Base-by-base conservation (phyloP, 495 filamentous ascomycete species). In the Daldinia grandis region DNA sequence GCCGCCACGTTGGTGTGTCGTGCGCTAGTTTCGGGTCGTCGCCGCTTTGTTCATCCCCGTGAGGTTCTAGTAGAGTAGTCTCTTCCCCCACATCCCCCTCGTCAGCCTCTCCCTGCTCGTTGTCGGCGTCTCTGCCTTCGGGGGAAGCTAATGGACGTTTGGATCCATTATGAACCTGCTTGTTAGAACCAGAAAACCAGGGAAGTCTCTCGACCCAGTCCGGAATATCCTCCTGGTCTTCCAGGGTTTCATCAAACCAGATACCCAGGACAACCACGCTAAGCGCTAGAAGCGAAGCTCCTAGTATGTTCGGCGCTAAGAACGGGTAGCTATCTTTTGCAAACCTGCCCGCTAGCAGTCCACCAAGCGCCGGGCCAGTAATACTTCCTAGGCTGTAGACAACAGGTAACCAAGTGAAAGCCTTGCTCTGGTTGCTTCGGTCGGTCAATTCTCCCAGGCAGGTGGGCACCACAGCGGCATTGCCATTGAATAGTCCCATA, bases 381-480 rank as follows among this genome's bases (percentile, higher is more conserved):
- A 99, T 96, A 35, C 91, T 93, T 15, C 95, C 95, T 58, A 99
- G 81, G 21, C 94, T 93, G 78, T 99, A 98, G 3, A 99, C 87
- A 40, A 97, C 90, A 0, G 95, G 95, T 15, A 99, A 86, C 81
- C 95, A 99, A 2, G 90, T 92, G 74, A 98, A 99, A 0, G 94
- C 95, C 53, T 86, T 86, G 42, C 90, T 93, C 80, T 99, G 95
- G 77, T 99, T 99, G 67, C 91, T 94, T 42, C 91, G 88, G 74
- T 98, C 95, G 1, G 95, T 99, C 62, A 99, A 91, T 78, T 99
- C 95, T 10, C 96, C 95, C 27, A 99, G 82, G 62, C 93, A 95
- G 1, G 96, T 97, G 27, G 93, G 94, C 2, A 99, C 92, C 19
- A 98, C 87, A 5, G 86, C 87, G 3, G 87, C 86, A 71, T 99